Evolutionary conservation across 441 rosid species (phyloP), one percentile per base, ranked within the genome.

Genomic region (California macrophylla): DNA sequence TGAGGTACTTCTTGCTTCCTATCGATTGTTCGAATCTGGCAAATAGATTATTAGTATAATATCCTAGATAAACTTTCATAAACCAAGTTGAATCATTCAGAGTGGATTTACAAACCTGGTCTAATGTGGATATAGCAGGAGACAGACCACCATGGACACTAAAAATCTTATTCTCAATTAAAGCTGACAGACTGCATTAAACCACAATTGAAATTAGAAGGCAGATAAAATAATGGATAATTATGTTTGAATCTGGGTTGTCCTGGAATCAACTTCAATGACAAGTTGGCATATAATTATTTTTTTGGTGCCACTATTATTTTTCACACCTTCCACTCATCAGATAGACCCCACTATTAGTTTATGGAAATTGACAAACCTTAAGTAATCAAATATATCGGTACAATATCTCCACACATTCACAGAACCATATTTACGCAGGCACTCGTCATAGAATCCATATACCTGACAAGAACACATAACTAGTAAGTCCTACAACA

Each of bases 401-500:
- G 97, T 93, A 87, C 98, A 92, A 74, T 92, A 90, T 89, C 93
- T 86, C 97, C 98, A 93, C 60, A 93, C 98, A 82, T 89, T 93
- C 36, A 84, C 93, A 38, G 97, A 89, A 72, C 97, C 96, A 78
- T 90, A 93, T 75, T 90, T 90, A 64, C 97, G 91, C 63, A 92
- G 74, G 79, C 96, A 92, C 75, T 92, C 96, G 29, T 92, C 95
- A 76, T 90, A 92, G 79, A 90, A 93, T 52, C 98, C 97, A 82
- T 89, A 93, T 36, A 93, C 98, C 96, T 90, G 82, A 21, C 7
- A 79, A 79, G 67, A 76, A 70, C 78, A 67, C 24, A 78, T 15
- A 65, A 52, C 67, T 8, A 24, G 54, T 79, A 63, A 74, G 78
- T 13, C 70, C 40, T 70, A 74, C 45, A 26, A 34, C 66, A 61